Evolutionary conservation across 371 early-diverging fungal species (phyloP).

Genomic region (Zopfochytrium polystomum): DNA sequence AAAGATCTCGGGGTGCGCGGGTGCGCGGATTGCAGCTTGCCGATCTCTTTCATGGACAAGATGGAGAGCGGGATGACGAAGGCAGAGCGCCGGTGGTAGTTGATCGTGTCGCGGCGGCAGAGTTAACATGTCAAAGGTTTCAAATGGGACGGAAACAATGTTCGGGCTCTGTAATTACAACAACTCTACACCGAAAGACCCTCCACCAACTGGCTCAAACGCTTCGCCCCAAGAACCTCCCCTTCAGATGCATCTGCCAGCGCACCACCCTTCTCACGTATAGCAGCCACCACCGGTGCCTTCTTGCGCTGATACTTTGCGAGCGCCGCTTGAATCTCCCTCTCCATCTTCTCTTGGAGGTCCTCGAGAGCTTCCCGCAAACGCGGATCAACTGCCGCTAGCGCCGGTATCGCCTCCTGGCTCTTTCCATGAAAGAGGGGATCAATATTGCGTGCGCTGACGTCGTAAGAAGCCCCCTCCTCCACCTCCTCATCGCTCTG

Average conservation of each 20-base stretch:
- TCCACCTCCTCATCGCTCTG: not conserved
- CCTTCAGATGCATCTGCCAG: constrained; percentile 11
- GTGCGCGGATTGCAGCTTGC: no score
- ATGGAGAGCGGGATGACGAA: no score
- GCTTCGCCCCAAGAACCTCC: constrained; percentile 34
- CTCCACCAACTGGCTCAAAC: constrained; percentile 15
- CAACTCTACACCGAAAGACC: no score
- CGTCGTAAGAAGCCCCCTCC: constrained; percentile 3
- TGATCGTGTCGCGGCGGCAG: no score
- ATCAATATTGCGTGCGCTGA: constrained; percentile 6
- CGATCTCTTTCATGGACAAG: no score
- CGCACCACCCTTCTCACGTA: constrained; percentile 30
- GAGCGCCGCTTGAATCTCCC: constrained; percentile 31
- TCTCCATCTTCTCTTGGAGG: constrained; percentile 34
- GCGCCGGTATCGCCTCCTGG: constrained; percentile 2
- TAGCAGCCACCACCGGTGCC: constrained; percentile 33
- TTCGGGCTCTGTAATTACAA: no score
- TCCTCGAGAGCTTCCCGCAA: constrained; percentile 14
- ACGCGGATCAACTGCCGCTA: not conserved
- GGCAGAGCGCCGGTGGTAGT: no score
- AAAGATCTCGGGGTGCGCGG: no score
- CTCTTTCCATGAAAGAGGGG: no score
- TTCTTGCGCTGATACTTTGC: constrained; percentile 30
- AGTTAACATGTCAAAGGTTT: no score
- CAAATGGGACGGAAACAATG: no score